Evolutionary conservation across 2,329 filamentous ascomycete species (phyloP), one percentile per base, ranked within the genome.

Genomic region (Exophiala xenobiotica): DNA sequence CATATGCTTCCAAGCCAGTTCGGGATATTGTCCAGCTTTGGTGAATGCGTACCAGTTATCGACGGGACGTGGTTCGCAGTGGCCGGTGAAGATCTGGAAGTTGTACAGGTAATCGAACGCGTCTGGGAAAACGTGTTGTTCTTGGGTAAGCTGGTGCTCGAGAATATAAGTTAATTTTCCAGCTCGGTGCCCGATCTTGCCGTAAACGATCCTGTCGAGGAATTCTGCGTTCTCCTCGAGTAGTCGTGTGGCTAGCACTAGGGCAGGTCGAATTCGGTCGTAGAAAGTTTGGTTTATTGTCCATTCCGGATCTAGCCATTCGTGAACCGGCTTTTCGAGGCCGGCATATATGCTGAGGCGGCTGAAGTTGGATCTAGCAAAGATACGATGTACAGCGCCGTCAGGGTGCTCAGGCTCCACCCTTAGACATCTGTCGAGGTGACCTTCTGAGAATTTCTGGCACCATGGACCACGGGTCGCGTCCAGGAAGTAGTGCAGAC

Each of bases 221-320:
- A 51, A 51, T 16, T 46, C 49, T 8, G 12, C 16, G n/a, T 26
- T 51, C 14, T 26, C 16, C 3, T 16, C 20, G 4, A 29, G 24
- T 20, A 51, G 38, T 33, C 41, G 23, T 9, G 49, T 46, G 6
- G 49, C 42, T 18, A 51, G 33, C 11, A 46, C 40, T 23, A 51
- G 41, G 2, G 49, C 41, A 11, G 49, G 41, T 5, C 40, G 49
- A 6, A 51, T 51, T 9, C 41, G 20, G 18, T 16, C 19, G 23
- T 51, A 51, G 22, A 51, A 46, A 14, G 1, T 9, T 23, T 51
- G 41, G 22, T n/a, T 20, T 8, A 51, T 66, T 6, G 20, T 38
- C 12, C 20, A 35, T 24, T 38, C n/a, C 18, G 27, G 27, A 12
- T 37, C 31, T 6, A 35, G 27, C 43, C 43, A 46, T 7, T 11